Conservation (phyloP, 768 basidiomycete species). For the Trametes cubensis region DNA sequence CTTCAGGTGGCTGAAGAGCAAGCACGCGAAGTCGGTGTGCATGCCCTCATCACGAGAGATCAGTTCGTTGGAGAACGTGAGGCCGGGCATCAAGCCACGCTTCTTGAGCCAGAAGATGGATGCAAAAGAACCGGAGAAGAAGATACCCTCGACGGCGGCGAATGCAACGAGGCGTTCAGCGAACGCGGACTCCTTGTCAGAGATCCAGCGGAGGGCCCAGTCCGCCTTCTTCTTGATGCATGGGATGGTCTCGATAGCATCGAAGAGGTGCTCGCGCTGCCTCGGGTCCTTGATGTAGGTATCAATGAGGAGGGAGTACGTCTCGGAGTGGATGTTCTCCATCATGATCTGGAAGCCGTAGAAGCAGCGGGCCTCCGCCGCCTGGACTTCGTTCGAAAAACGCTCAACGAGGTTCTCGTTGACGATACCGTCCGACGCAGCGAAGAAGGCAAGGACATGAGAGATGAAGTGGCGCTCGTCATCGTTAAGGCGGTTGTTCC, state of each 20-base stretch:
- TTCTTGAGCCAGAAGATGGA: conserved; percentile 98
- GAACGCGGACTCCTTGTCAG: conserved; percentile 77
- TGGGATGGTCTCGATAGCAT: conserved; percentile 91
- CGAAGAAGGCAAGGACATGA: conserved; percentile 93
- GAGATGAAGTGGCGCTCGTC: conserved; percentile 90
- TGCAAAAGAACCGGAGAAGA: conserved; percentile 93
- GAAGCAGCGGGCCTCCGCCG: conserved; percentile 91
- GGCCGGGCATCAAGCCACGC: conserved; percentile 91
- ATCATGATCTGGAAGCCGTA: conserved; percentile 99
- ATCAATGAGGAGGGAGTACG: conserved; percentile 93
- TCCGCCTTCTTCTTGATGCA: conserved; percentile 92
- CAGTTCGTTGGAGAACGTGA: conserved; percentile 96
- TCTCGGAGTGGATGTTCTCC: conserved; percentile 97
- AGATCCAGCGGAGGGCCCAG: conserved; percentile 93
- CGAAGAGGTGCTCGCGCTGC: conserved; percentile 83
- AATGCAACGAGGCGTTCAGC: conserved; percentile 90
- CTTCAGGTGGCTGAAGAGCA: conserved; percentile 83
- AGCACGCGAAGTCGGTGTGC: conserved; percentile 95
- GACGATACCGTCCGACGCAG: conserved; percentile 93
- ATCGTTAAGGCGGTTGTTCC: conserved; percentile 79
- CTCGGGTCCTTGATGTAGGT: conserved; percentile 85
- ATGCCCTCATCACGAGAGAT: conserved; percentile 96
- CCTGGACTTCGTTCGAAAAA: conserved; percentile 89
- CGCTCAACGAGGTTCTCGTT: conserved; percentile 95
- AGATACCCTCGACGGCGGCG: conserved; percentile 94